Conservation (phyloP, 179 eudicot species). For the Vitellaria paradoxa region DNA sequence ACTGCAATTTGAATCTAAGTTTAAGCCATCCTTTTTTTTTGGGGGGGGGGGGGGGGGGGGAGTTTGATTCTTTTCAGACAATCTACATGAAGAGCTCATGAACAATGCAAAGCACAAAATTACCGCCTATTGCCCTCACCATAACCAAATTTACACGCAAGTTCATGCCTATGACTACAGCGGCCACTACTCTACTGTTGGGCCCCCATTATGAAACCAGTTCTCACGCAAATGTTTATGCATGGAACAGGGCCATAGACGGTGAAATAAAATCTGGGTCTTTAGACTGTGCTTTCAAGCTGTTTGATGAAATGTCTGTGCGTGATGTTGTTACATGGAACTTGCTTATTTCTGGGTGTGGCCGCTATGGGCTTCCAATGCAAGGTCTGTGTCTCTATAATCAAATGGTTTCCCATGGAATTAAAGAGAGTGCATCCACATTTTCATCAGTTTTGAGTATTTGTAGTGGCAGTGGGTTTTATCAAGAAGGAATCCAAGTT, state of each 20-base stretch:
- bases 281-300: constrained; percentile 37
- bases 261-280: constrained; percentile 41
- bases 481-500: constrained; percentile 50
- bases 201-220: constrained; percentile 31
- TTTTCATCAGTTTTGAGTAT: constrained; percentile 56
- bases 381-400: constrained; percentile 43
- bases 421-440: constrained; percentile 52
- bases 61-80: too few relatives aligned
- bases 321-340: constrained; percentile 68
- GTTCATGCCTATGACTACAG: not conserved
- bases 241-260: constrained; percentile 41
- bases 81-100: not conserved
- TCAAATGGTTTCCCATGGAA: constrained; percentile 48
- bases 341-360: constrained; percentile 55
- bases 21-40: too few relatives aligned
- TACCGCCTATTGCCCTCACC: constrained; percentile 1
- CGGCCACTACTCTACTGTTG: constrained; percentile 18
- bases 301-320: constrained; percentile 72
- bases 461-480: constrained; percentile 42
- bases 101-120: constrained; percentile 15
- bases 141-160: constrained; percentile 11
- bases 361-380: constrained; percentile 31
- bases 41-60: too few relatives aligned
- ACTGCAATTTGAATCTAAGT: too few relatives aligned
- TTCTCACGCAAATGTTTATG: constrained; percentile 29